Percentiles rank a stretch among this genome's conserved stretches.
These are phyloP conservation scores for Aspergillus kassunensis DNA, from an alignment of 495 filamentous ascomycete species.

Conservation along the genomic window DNA sequence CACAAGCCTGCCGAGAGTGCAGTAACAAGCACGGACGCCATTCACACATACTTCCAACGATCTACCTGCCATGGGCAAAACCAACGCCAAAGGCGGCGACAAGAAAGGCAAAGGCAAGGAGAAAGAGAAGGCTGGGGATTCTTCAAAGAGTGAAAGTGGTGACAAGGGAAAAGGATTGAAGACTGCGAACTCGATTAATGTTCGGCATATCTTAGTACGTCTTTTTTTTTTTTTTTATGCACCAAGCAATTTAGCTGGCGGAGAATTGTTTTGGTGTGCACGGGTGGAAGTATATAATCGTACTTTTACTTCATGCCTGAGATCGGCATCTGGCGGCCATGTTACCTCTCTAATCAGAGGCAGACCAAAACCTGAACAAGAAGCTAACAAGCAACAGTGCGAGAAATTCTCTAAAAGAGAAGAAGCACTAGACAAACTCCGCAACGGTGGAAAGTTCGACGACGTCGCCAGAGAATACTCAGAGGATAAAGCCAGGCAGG, in stretches of 20 bases:
- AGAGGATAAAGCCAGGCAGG: conserved; percentile 84
- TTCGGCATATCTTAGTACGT: conserved; percentile 80
- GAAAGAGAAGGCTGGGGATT: neutral
- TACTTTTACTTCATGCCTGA: too few relatives aligned
- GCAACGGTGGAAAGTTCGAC: conserved; percentile 76
- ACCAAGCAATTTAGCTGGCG: too few relatives aligned
- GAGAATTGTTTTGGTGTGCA: too few relatives aligned
- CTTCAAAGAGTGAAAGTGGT: conserved; percentile 35
- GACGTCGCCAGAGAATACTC: conserved; percentile 83
- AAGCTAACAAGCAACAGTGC: conserved; percentile 50
- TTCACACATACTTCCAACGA: neutral
- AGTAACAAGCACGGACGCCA: too few relatives aligned
- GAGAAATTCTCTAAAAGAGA: conserved; percentile 87
- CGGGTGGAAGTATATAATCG: too few relatives aligned
- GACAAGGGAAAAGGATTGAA: conserved; percentile 54
- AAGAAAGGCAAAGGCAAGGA: conserved; percentile 49
- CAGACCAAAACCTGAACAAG: neutral
- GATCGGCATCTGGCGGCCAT: too few relatives aligned
- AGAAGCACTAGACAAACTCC: conserved; percentile 75
- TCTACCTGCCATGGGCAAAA: conserved; percentile 22
- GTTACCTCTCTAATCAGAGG: neutral
- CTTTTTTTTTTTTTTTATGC: neutral
- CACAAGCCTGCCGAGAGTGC: too few relatives aligned
- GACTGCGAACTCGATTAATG: conserved; percentile 74
- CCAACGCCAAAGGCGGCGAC: conserved; percentile 50